phyloP scores from a whole-genome alignment of 2,329 filamentous ascomycete genomes.

The Colletotrichum sansevieriae region DNA sequence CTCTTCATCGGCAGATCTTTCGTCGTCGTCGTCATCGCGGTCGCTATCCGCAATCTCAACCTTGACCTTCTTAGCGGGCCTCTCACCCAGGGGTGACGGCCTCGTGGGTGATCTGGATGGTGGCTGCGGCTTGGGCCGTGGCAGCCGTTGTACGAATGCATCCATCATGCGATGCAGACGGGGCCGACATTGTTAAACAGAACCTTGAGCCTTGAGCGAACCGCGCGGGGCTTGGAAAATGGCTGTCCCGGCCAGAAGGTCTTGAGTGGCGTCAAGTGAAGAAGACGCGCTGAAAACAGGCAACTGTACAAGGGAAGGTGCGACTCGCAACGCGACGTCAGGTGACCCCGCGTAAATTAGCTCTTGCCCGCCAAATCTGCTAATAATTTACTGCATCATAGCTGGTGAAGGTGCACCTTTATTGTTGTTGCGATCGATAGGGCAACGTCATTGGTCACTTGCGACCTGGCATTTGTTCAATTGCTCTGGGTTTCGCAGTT shows the following conservation, averaged over 20 bases:
- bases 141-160: conserved; percentile 52
- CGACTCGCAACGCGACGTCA: conserved; percentile 53
- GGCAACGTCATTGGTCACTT: neutral
- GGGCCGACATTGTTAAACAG: conserved; percentile 21
- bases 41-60: conserved; percentile 44
- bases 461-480: neutral
- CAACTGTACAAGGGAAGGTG: conserved; percentile 19
- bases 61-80: conserved; percentile 53
- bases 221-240: neutral
- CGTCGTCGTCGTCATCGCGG: conserved; percentile 42
- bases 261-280: conserved; percentile 33
- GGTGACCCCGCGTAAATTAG: conserved; percentile 49
- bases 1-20: conserved; percentile 41
- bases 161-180: conserved; percentile 50
- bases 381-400: neutral
- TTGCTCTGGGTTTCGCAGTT: neutral
- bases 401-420: neutral
- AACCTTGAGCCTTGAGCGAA: neutral
- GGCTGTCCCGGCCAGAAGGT: neutral
- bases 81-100: conserved; percentile 43
- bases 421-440: neutral
- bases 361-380: neutral
- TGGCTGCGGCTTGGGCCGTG: conserved; percentile 36
- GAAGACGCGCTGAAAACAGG: conserved; percentile 35
- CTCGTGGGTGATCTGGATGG: conserved; percentile 31